Percentiles rank a stretch among this genome's conserved stretches.
phyloP scores from a whole-genome alignment of 225 moss, liverwort and hornwort genomes.

The Straminergon stramineum region DNA sequence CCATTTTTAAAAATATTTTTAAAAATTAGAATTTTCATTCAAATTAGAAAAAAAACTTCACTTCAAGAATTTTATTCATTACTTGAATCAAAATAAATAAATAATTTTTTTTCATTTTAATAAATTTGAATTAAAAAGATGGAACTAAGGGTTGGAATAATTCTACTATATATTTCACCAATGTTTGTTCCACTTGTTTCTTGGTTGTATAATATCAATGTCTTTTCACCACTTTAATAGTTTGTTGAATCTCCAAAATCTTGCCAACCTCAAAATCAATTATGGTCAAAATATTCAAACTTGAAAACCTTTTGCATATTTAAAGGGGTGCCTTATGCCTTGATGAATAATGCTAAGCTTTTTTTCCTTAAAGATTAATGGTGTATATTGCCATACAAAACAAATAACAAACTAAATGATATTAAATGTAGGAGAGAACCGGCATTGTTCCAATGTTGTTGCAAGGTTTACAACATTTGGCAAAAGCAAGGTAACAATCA shows the following conservation, averaged over 20 bases:
- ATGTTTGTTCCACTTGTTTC: too few species aligned
- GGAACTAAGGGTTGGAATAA: rapidly evolving
- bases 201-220: not conserved
- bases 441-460: slow-evolving; percentile 54
- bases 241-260: not conserved
- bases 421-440: slow-evolving; percentile 36
- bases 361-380: not conserved
- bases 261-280: not conserved
- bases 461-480: slow-evolving; percentile 70
- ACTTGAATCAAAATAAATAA: not conserved
- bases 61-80: too few species aligned
- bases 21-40: not conserved
- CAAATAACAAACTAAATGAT: not conserved
- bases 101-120: too few species aligned
- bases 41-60: not conserved
- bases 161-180: too few species aligned
- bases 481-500: slow-evolving; percentile 34
- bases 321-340: rapidly evolving
- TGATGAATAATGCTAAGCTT: rapidly evolving
- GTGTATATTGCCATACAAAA: too few species aligned
- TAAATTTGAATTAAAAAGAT: not conserved
- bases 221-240: too few species aligned
- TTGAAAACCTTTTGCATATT: not conserved
- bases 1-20: rapidly evolving
- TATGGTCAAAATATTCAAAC: rapidly evolving